Evolutionary conservation across 73 alveolate genomes (phyloP), one percentile per base, ranked within the genome.

Genomic region (Paramecium caudatum): DNA sequence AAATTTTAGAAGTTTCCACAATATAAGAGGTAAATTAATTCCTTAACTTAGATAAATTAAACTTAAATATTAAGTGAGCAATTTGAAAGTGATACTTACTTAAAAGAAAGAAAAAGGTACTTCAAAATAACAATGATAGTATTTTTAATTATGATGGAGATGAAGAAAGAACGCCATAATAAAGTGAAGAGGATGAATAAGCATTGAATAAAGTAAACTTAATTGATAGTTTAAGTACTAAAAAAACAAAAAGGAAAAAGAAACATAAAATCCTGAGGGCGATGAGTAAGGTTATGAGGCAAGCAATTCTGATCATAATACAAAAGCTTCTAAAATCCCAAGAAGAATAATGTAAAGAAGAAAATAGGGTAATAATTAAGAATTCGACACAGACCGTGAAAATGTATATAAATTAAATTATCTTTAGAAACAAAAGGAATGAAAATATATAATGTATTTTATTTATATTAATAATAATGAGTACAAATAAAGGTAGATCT

Each of bases 181-280:
- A 68, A 36, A 68, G 61, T 68, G 84, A 63, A 63, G 45, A 63
- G 23, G 82, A 63, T 30, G 45, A 63, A 13, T 63, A 63, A 63
- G 34, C 10, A 6, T 25, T 15, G 30, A 63, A 63, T 16, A 63
- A 63, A 63, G 47, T 63, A 63, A 63, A n/a, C 15, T 25, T 10
- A 5, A 25, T 10, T 63, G 30, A 17, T 10, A 27, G 7, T 10
- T 3, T 32, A 30, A 63, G 82, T 63, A 63, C 30, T 25, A 30
- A 32, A 68, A 68, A 33, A 68, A 68, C 19, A 30, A 68, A 16
- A 68, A 68, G 34, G 84, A 68, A 32, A 68, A 68, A 68, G 50
- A 68, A n/a, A 7, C 19, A 33, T 32, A 68, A 34, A 68, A 32
- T 32, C 48, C 16, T 25, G 80, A 55, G 25, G 47, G 82, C 4